Evolutionary conservation across 345 rosid genomes (phyloP).

Genomic region (Capsella bursapastoris): DNA sequence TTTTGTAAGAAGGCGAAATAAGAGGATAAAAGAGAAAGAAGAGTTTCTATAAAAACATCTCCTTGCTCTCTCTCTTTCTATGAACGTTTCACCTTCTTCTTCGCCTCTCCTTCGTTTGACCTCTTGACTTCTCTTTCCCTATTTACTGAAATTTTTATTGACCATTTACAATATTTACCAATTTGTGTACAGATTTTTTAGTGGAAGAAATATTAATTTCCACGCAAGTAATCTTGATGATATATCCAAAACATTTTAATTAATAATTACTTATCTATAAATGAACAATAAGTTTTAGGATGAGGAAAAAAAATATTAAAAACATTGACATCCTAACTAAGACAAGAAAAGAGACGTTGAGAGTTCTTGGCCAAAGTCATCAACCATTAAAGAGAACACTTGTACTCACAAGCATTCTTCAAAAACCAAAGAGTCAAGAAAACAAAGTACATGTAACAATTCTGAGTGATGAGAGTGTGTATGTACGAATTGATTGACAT

Average conservation of each 20-base stretch:
- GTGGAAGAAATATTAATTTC: not conserved
- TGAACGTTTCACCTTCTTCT: slow-evolving; percentile 44
- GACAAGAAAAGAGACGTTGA: not conserved
- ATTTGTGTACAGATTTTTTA: not conserved
- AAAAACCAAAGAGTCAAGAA: no score
- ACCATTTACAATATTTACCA: not conserved
- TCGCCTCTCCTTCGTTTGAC: slow-evolving; percentile 23
- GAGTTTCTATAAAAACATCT: slow-evolving; percentile 30
- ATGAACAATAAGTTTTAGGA: not conserved
- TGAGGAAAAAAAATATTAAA: not conserved
- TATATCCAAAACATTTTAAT: not conserved
- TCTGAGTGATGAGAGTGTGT: no score
- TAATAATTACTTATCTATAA: not conserved
- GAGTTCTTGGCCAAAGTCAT: no score
- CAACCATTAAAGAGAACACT: no score
- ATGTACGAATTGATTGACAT: not conserved
- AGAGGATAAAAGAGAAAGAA: slow-evolving; percentile 25
- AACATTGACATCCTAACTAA: not conserved
- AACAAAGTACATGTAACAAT: no score
- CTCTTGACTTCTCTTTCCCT: slow-evolving; percentile 29
- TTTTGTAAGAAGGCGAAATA: slow-evolving; percentile 25
- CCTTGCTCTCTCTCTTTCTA: slow-evolving; percentile 17
- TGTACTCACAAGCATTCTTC: no score
- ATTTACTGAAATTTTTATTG: not conserved
- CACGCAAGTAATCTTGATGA: slow-evolving; percentile 1